A percentile compares a stretch with the other conserved stretches of the same genome.
Conservation (phyloP, 805 yeast genomes). For the Yamadazyma nakazawae region DNA sequence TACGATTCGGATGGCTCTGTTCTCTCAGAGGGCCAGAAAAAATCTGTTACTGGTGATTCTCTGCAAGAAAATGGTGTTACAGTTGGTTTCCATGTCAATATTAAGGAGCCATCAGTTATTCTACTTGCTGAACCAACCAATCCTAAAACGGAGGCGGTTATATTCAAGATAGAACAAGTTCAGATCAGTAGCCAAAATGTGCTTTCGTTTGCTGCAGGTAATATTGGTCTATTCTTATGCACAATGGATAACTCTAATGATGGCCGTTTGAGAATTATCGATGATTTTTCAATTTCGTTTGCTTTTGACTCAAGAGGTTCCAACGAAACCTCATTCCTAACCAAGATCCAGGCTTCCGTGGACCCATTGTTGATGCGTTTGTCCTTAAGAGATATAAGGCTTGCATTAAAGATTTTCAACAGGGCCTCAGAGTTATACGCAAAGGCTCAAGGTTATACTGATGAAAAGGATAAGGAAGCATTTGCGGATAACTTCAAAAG, state of each 20-base stretch:
- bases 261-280: constrained; percentile 68
- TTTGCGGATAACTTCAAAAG: constrained; percentile 64
- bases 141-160: constrained; percentile 77
- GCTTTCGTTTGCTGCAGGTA: constrained; percentile 63
- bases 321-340: constrained; percentile 51
- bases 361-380: constrained; percentile 81
- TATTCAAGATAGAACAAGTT: constrained; percentile 81
- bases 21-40: not conserved
- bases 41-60: not conserved
- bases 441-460: constrained; percentile 19
- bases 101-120: constrained; percentile 74
- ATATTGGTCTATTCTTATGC: constrained; percentile 83
- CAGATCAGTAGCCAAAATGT: constrained; percentile 66
- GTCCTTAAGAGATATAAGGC: constrained; percentile 79
- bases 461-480: constrained; percentile 24
- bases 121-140: constrained; percentile 76
- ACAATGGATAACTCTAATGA: constrained; percentile 67
- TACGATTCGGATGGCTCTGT: constrained; percentile 3
- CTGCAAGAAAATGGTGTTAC: constrained; percentile 1
- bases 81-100: constrained; percentile 58
- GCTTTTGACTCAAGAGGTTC: constrained; percentile 72
- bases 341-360: constrained; percentile 64
- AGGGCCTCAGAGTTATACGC: constrained; percentile 59
- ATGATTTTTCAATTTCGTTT: constrained; percentile 80
- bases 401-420: constrained; percentile 72